Evolutionary conservation across 768 basidiomycete genomes (phyloP), one percentile per base, ranked within the genome.

Genomic region (Suillus weaverae): DNA sequence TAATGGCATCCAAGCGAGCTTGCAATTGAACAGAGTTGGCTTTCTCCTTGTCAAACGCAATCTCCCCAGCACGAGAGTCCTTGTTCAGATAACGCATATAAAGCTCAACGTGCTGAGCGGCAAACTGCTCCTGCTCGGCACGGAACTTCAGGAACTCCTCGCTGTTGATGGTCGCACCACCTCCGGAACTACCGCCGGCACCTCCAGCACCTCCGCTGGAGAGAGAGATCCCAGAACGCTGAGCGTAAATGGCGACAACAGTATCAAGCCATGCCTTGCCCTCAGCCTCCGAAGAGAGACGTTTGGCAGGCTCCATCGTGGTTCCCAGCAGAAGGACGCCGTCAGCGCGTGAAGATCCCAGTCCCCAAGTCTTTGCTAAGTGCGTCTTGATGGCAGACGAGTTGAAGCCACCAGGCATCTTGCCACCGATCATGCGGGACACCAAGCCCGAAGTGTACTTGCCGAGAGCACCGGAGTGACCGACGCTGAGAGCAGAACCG

Each of bases 351-450:
- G 85, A 84, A 4, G 97, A 81, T 35, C 97, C 97, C n/a, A 99
- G 81, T 56, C 97, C 97, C 95, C 96, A 99, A 33, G 86, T 86
- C 83, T 98, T 99, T 43, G 88, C 85, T 35, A 99, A 84, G 75
- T 99, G 85, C 0, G 86, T 79, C 79, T 97, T 96, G 76, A 96
- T 95, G 13, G 93, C 86, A 8, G 96, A 93, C 22, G 90, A 82
- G 70, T 97, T 97, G 87, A 99, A 99, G 41, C 97, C 97, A 75
- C 97, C 97, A 38, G 97, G 97, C 94, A 99, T 97, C 81, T 99
- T 99, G 55, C 89, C 89, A 64, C 95, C 94, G 60, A 98, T 84
- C 74, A 98, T 84, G 63, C 97, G 93, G 35, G 95, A 94, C 60
- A 98, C 84, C 50, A 99, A 84, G 26, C 95, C 90, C 53, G 86